Evolutionary conservation across 805 yeast species (phyloP), one percentile per base, ranked within the genome.

Genomic region (Blastobotrys muscicola): DNA sequence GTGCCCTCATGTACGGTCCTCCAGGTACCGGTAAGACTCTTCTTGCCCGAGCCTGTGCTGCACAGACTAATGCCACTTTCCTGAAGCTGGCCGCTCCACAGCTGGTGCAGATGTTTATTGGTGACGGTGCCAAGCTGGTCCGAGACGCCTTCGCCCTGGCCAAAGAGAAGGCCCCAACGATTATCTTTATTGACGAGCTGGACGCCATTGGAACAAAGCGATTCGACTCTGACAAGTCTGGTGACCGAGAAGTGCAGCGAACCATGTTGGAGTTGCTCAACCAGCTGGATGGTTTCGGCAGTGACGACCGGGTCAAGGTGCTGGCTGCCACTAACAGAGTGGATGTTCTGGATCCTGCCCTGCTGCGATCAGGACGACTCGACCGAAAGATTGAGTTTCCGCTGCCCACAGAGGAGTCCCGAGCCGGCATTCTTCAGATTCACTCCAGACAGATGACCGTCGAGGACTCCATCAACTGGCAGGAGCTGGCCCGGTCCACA

Each of bases 21-120:
- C 99, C 99, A 43, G 99, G 99, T 64, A 92, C 98, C 1, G 99
- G 99, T 64, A 92, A 92, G 67, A 92, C 98, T 1, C 70, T 92
- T 48, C 72, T 92, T 53, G 99, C 99, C 8, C 80, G 96, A 62
- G 98, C 98, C 1, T 94, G 97, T 69, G 99, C 99, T 16, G 96
- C 97, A 43, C 97, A 92, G 65, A 85, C 97, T 0, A 87, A 89
- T 65, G 98, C 98, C 11, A 92, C 98, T 0, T 92, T 92, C 63
- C 72, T 92, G 61, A 85, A 94, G 61, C 75, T 92, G 45, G 97
- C 97, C 1, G 99, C 97, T 32, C 96, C 98, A 7, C 98, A 92
- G 66, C 78, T 92, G 51, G 97, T 92, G 44, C 98, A 92, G 63
- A 92, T 92, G 87, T 92, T 89, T 59, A 84, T 92, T 58, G 99